Conservation (phyloP, 2,329 filamentous ascomycete species). For the Fonsecaea multimorphosa region DNA sequence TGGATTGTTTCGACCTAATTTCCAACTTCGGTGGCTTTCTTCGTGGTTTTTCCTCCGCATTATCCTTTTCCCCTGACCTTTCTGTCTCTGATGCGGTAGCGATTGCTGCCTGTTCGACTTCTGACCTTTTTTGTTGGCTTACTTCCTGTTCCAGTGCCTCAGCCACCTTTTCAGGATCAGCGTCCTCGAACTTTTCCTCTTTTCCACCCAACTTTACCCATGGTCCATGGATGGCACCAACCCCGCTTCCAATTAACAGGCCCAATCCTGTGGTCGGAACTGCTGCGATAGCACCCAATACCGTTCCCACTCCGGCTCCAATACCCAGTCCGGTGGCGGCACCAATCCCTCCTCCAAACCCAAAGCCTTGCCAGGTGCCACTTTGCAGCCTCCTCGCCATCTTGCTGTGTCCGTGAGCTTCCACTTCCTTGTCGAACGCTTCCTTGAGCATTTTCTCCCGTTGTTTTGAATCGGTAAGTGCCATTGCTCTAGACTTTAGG, state of each 20-base stretch:
- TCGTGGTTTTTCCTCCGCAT: slow-evolving; percentile 16
- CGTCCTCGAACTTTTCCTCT: slow-evolving; percentile 34
- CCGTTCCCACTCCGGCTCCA: slow-evolving; percentile 29
- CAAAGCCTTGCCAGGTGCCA: slow-evolving; percentile 32
- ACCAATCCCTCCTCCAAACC: slow-evolving; percentile 33
- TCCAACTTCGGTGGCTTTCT: slow-evolving; percentile 34
- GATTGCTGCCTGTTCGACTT: neutral
- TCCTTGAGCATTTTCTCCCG: slow-evolving; percentile 31
- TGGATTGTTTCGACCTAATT: slow-evolving; percentile 28
- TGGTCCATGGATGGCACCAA: slow-evolving; percentile 32
- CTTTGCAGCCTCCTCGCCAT: slow-evolving; percentile 34
- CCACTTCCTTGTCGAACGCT: slow-evolving; percentile 35
- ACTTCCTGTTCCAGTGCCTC: slow-evolving; percentile 31
- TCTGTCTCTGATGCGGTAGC: neutral
- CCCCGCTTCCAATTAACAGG: slow-evolving; percentile 28
- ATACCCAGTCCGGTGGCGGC: slow-evolving; percentile 32
- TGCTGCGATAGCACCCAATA: slow-evolving; percentile 27
- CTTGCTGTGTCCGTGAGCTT: slow-evolving; percentile 35
- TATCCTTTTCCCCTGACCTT: neutral
- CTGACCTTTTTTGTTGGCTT: neutral
- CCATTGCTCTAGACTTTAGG: slow-evolving; percentile 31
- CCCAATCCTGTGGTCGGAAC: slow-evolving; percentile 32
- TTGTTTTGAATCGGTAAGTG: slow-evolving; percentile 28
- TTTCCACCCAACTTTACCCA: slow-evolving; percentile 33
- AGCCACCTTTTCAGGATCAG: slow-evolving; percentile 28